These are phyloP conservation scores for Pseudogymnoascus sp. DNA, from an alignment of 2,329 filamentous ascomycete genomes.

Conservation along the genomic window DNA sequence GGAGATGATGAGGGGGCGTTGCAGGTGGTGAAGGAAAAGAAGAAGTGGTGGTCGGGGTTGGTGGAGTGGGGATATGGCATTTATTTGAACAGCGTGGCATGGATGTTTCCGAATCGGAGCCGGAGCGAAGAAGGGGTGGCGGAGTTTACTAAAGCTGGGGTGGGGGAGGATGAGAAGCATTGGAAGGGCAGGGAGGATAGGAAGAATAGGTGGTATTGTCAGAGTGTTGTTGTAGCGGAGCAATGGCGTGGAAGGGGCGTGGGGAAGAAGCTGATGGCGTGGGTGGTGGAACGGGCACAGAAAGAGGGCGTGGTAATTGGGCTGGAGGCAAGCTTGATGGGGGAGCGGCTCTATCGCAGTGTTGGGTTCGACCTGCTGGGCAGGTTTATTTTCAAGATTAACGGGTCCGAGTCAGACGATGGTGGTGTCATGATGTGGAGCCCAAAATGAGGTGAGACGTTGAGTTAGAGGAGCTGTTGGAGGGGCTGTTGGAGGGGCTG, in stretches of 20 bases:
- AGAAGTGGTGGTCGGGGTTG: constrained; percentile 13
- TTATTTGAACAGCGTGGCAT: constrained; percentile 7
- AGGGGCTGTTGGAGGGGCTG: background rate
- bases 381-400: background rate
- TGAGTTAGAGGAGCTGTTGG: background rate
- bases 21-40: constrained; percentile 12
- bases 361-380: constrained; percentile 19
- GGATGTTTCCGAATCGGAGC: constrained; percentile 14
- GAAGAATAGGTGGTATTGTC: constrained; percentile 22
- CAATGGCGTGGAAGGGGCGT: constrained; percentile 21
- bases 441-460: background rate
- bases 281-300: constrained; percentile 20
- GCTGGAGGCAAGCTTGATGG: constrained; percentile 19
- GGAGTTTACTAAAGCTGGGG: constrained; percentile 10
- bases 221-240: constrained; percentile 19
- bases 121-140: constrained; percentile 7
- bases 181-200: constrained; percentile 18
- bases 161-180: constrained; percentile 12
- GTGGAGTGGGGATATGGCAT: constrained; percentile 2
- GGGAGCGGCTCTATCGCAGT: constrained; percentile 22
- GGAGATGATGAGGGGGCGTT: constrained; percentile 20
- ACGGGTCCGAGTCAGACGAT: background rate
- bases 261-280: constrained; percentile 23
- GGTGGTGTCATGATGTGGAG: constrained; percentile 6
- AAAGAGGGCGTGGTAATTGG: constrained; percentile 20